Evolutionary conservation across 2,329 filamentous ascomycete species (phyloP).

Genomic region (Monilinia aucupariae): DNA sequence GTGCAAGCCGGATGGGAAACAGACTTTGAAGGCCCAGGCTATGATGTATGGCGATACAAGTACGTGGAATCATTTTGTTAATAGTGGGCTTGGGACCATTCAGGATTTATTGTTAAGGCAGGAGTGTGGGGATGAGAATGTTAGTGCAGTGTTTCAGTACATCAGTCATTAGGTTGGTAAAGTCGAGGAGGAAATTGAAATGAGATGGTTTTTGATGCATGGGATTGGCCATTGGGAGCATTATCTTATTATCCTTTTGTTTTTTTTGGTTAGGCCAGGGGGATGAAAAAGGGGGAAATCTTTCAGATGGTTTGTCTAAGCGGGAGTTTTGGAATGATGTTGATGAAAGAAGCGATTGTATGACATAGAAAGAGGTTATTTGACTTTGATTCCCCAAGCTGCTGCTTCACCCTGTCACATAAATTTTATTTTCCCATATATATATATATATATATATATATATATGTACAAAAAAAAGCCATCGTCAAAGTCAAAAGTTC

Average conservation of each 20-base stretch:
- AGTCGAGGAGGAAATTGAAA: background rate
- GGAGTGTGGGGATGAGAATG: conserved; percentile 70
- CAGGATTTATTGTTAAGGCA: conserved; percentile 88
- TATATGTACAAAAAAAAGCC: background rate
- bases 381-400: background rate
- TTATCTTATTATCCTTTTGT: background rate
- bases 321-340: conserved; percentile 1
- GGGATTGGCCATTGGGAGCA: background rate
- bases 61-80: conserved; percentile 98
- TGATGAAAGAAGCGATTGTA: background rate
- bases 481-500: background rate
- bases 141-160: conserved; percentile 97
- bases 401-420: too few relatives aligned
- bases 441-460: background rate
- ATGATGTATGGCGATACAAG: conserved; percentile 98
- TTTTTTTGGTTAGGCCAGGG: background rate
- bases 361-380: background rate
- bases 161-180: conserved; percentile 66
- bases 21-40: conserved; percentile 83
- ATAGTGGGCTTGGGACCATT: conserved; percentile 71
- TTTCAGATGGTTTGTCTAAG: background rate
- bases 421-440: background rate
- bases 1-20: conserved; percentile 80
- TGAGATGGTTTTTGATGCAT: background rate
- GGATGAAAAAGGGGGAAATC: too few relatives aligned